A percentile compares a stretch with the other conserved stretches of the same genome.
Conservation (phyloP, 2,329 filamentous ascomycete genomes). For the Ploettnerulaceae sp. region DNA sequence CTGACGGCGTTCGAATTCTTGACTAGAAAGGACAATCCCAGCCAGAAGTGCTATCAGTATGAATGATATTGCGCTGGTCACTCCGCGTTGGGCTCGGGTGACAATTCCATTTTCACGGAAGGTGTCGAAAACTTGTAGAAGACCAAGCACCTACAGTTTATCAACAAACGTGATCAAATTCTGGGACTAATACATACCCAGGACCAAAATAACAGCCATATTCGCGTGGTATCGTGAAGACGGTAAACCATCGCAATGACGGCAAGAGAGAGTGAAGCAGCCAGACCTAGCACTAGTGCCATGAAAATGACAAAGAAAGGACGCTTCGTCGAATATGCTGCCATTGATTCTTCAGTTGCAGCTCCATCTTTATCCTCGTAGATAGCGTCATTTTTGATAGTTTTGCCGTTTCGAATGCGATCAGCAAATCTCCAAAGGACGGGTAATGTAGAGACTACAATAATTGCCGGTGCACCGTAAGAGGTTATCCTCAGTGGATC, state of each 20-base stretch:
- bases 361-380: conserved; percentile 66
- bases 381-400: conserved; percentile 13
- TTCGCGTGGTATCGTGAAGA: conserved; percentile 37
- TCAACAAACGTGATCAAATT: too few relatives aligned
- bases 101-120: conserved; percentile 14
- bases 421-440: conserved; percentile 20
- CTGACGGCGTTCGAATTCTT: neutral
- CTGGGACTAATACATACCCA: conserved; percentile 51
- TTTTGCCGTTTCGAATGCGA: conserved; percentile 15
- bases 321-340: conserved; percentile 54
- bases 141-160: conserved; percentile 4
- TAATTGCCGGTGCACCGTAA: conserved; percentile 1
- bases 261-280: conserved; percentile 49
- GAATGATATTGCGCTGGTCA: conserved; percentile 10
- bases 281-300: conserved; percentile 47
- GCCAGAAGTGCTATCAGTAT: conserved; percentile 6
- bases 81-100: conserved; percentile 6
- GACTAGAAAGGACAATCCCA: conserved; percentile 6
- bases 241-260: conserved; percentile 44
- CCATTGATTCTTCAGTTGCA: conserved; percentile 57
- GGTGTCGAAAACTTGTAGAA: conserved; percentile 15
- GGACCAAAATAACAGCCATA: conserved; percentile 54
- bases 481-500: neutral
- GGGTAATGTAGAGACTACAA: conserved; percentile 20
- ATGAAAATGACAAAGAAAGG: conserved; percentile 50